A percentile compares a stretch with the other conserved stretches of the same genome.
Evolutionary conservation across 352 stramenopile species (phyloP).

Genomic region (Globisporangium orthogonon): DNA sequence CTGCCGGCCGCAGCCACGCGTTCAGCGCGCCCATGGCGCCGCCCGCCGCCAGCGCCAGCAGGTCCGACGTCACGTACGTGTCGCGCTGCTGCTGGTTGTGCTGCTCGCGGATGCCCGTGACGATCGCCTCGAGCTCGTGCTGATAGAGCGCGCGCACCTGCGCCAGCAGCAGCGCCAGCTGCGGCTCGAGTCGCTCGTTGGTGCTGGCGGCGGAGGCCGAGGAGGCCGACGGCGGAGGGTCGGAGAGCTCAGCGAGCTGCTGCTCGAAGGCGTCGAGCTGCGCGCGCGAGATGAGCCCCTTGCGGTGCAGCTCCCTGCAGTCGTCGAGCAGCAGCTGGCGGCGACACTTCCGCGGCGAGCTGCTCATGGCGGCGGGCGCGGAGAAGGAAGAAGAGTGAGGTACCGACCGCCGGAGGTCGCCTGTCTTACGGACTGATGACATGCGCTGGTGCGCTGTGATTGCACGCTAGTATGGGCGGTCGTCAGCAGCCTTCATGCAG

Average conservation of each 20-base stretch:
- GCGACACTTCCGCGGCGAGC: not conserved
- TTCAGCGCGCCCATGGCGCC: slow-evolving; percentile 62
- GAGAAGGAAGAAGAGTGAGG: not conserved
- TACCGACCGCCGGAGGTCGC: not conserved
- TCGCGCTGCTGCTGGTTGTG: slow-evolving; percentile 48
- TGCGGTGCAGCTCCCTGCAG: slow-evolving; percentile 29
- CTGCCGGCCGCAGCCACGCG: slow-evolving; percentile 46
- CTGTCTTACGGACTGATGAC: no score
- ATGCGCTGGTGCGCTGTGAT: no score
- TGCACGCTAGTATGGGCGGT: no score
- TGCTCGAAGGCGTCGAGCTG: slow-evolving; percentile 27
- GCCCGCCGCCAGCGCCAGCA: slow-evolving; percentile 54
- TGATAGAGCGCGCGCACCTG: slow-evolving; percentile 26
- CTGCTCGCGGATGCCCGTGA: slow-evolving; percentile 37
- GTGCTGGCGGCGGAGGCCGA: not conserved
- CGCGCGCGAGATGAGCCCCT: slow-evolving; percentile 19
- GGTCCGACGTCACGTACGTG: slow-evolving; percentile 39
- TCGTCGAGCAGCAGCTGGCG: slow-evolving; percentile 22
- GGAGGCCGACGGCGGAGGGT: not conserved
- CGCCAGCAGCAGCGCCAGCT: slow-evolving; percentile 19
- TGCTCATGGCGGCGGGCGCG: slow-evolving; percentile 1
- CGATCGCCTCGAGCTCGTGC: slow-evolving; percentile 35
- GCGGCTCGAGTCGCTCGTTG: not conserved
- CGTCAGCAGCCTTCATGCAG: no score
- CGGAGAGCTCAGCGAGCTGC: slow-evolving; percentile 2